Conservation (phyloP, 176 grass and related monocot genomes). For the Elymus sibiricus region DNA sequence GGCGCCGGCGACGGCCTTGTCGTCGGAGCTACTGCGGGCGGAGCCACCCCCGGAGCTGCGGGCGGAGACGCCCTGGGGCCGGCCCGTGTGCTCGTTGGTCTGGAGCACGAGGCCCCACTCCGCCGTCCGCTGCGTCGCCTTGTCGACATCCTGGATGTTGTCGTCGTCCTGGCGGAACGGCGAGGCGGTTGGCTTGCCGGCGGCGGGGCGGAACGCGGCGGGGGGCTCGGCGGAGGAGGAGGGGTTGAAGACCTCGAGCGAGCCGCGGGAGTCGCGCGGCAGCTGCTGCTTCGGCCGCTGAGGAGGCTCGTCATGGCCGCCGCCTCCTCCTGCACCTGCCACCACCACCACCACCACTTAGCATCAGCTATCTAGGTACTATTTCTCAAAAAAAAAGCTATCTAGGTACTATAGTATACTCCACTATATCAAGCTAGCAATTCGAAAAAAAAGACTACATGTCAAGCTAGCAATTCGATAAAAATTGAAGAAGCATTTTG, state of each 20-base stretch:
- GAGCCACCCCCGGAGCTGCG: conserved; percentile 42
- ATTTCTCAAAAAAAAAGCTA: too few species aligned
- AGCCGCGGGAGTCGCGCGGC: conserved; percentile 81
- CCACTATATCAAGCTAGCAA: neutral
- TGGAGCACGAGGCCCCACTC: conserved; percentile 92
- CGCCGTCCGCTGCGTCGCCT: conserved; percentile 58
- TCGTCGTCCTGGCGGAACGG: neutral
- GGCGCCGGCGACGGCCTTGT: neutral
- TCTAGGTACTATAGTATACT: neutral
- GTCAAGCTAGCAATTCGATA: neutral
- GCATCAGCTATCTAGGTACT: neutral
- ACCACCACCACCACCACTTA: neutral
- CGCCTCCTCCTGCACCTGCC: neutral
- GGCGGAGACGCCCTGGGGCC: conserved; percentile 53
- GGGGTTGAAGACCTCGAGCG: conserved; percentile 88
- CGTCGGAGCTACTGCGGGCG: conserved; percentile 9
- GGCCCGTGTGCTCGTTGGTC: conserved; percentile 79
- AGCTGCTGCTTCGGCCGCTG: conserved; percentile 9
- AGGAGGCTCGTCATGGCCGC: neutral
- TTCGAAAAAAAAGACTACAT: too few species aligned
- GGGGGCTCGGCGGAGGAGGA: neutral
- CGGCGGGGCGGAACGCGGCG: neutral
- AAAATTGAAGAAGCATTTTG: neutral
- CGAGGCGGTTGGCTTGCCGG: conserved; percentile 4
- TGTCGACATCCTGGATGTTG: conserved; percentile 32